phyloP scores from a whole-genome alignment of 2,329 filamentous ascomycete genomes.

The Pyrenochaeta sp. region DNA sequence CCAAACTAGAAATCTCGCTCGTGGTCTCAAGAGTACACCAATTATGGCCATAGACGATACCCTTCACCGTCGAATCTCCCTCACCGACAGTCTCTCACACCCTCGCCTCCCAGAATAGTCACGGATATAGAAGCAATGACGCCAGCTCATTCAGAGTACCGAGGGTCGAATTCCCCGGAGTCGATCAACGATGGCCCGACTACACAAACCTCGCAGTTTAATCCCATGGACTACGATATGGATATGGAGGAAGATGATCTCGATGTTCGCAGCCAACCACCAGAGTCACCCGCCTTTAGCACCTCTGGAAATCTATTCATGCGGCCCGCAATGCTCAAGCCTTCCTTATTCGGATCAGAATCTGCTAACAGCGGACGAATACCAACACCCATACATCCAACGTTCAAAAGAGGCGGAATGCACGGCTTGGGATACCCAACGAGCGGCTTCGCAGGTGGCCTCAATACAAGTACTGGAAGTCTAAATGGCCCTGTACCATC shows the following conservation, averaged over 20 bases:
- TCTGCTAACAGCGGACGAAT: conserved; percentile 37
- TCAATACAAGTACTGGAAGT: conserved; percentile 22
- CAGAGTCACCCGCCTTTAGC: conserved; percentile 43
- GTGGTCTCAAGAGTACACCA: conserved; percentile 26
- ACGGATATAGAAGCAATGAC: conserved; percentile 42
- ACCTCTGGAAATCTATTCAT: conserved; percentile 35
- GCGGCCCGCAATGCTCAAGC: conserved; percentile 46
- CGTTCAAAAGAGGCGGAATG: conserved; percentile 42
- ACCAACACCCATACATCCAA: conserved; percentile 52
- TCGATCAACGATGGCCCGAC: conserved; percentile 28
- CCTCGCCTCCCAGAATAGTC: conserved; percentile 37
- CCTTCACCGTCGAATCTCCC: conserved; percentile 28
- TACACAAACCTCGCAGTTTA: conserved; percentile 29
- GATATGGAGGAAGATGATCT: conserved; percentile 49
- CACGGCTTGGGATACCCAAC: conserved; percentile 39
- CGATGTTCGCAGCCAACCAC: conserved; percentile 45
- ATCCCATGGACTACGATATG: conserved; percentile 43
- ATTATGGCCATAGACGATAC: conserved; percentile 27
- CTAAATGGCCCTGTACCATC: conserved; percentile 16
- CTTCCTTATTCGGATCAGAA: conserved; percentile 36
- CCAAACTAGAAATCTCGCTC: conserved; percentile 41
- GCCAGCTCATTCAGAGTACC: conserved; percentile 39
- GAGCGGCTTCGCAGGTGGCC: conserved; percentile 38
- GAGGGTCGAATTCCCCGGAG: conserved; percentile 37
- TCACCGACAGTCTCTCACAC: conserved; percentile 32